phyloP scores from a whole-genome alignment of 768 basidiomycete genomes.

The Kwoniella bestiolae region DNA sequence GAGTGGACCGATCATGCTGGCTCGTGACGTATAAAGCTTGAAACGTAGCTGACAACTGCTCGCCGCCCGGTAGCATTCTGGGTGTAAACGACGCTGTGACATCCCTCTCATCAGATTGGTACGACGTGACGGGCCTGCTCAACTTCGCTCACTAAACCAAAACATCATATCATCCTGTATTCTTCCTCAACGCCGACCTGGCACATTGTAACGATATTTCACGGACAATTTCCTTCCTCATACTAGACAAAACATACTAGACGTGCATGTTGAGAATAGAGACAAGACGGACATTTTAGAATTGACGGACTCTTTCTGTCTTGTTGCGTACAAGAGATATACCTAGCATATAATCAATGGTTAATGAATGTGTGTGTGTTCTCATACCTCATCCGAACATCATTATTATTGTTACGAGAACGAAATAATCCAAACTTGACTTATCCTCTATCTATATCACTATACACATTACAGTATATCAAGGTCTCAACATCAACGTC shows the following conservation, averaged over 20 bases:
- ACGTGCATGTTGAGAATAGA: too few species aligned
- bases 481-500: too few species aligned
- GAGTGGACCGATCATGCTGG: too few species aligned
- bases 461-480: background rate
- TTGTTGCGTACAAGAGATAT: too few species aligned
- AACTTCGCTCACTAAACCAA: slow-evolving; percentile 12
- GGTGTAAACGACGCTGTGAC: slow-evolving; percentile 25
- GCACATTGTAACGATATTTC: background rate
- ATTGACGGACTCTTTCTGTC: too few species aligned
- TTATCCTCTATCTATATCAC: background rate
- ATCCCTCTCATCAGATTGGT: slow-evolving; percentile 23
- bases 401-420: background rate
- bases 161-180: background rate
- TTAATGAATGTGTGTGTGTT: too few species aligned
- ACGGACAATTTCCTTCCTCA: background rate
- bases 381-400: background rate
- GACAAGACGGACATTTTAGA: background rate
- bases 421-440: background rate
- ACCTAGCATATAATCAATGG: slow-evolving; percentile 13
- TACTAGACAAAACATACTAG: background rate
- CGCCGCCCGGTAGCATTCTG: slow-evolving; percentile 14
- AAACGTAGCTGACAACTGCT: slow-evolving; percentile 2
- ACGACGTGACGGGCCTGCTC: slow-evolving; percentile 23
- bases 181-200: too few species aligned
- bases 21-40: too few species aligned